Evolutionary conservation across 441 rosid species (phyloP).

Genomic region (Melastoma candidum): DNA sequence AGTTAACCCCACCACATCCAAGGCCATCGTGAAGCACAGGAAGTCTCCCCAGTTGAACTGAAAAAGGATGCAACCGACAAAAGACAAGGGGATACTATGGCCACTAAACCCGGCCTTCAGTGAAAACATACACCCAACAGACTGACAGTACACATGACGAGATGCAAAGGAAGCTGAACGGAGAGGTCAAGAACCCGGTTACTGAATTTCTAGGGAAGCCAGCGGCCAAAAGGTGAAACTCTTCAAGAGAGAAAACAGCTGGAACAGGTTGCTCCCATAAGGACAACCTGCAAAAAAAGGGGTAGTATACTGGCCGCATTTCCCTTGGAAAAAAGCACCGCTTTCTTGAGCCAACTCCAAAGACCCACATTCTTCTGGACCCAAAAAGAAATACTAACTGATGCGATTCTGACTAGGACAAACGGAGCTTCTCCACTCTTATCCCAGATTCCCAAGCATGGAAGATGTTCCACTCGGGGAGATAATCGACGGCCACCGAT

Average conservation of each 20-base stretch:
- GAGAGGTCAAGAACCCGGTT: constrained; percentile 3
- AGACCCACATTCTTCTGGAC: constrained; percentile 14
- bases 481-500: background rate
- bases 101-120: too few species aligned
- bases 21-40: too few species aligned
- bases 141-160: too few species aligned
- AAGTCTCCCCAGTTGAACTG: too few species aligned
- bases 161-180: background rate
- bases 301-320: background rate
- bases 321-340: constrained; percentile 12
- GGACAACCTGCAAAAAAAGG: constrained; percentile 3
- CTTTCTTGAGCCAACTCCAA: constrained; percentile 1
- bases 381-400: constrained; percentile 4
- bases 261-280: constrained; percentile 6
- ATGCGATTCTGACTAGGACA: constrained; percentile 1
- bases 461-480: background rate
- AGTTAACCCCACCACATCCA: too few species aligned
- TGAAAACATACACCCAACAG: too few species aligned
- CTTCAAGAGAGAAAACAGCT: constrained; percentile 4
- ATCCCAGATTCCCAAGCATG: too few species aligned
- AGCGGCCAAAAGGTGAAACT: background rate
- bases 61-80: too few species aligned
- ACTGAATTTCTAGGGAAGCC: constrained; percentile 4
- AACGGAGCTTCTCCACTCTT: too few species aligned
- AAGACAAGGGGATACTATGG: too few species aligned